A percentile compares a stretch with the other conserved stretches of the same genome.
These are phyloP conservation scores for Panaeolus papilionaceus DNA, from an alignment of 768 basidiomycete genomes.

Conservation along the genomic window DNA sequence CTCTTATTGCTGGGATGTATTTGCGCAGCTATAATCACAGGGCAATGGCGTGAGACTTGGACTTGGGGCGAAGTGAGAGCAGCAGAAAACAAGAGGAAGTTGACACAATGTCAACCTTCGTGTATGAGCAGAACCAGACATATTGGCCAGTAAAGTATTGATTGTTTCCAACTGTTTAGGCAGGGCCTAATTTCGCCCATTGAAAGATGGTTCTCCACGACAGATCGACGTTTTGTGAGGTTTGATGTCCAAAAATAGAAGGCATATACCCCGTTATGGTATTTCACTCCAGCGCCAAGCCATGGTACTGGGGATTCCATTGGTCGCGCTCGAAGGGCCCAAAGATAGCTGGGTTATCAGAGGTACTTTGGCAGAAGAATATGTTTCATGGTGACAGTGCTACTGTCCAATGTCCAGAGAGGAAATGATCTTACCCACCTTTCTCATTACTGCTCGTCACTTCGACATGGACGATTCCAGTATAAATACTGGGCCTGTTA, in stretches of 20 bases:
- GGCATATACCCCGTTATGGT: slow-evolving; percentile 17
- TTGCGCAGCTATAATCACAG: too few species aligned
- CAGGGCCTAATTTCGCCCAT: background rate
- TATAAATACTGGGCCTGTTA: slow-evolving; percentile 22
- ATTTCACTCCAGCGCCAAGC: slow-evolving; percentile 24
- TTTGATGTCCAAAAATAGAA: slow-evolving; percentile 21
- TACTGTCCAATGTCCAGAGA: background rate
- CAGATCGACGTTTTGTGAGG: slow-evolving; percentile 25
- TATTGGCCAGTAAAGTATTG: background rate
- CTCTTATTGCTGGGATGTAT: too few species aligned
- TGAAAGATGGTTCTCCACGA: background rate
- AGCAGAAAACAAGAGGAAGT: too few species aligned
- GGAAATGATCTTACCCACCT: background rate
- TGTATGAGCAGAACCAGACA: too few species aligned
- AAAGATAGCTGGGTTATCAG: background rate
- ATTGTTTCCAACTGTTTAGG: background rate
- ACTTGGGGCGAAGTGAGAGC: too few species aligned
- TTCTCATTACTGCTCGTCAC: slow-evolving; percentile 2
- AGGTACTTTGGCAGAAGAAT: background rate
- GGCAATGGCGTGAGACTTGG: too few species aligned
- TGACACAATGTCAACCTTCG: too few species aligned
- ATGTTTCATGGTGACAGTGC: slow-evolving; percentile 3
- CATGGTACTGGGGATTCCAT: background rate
- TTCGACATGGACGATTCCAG: background rate
- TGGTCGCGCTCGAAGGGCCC: background rate